phyloP scores from a whole-genome alignment of 345 rosid species.

The Mercurialis annua region DNA sequence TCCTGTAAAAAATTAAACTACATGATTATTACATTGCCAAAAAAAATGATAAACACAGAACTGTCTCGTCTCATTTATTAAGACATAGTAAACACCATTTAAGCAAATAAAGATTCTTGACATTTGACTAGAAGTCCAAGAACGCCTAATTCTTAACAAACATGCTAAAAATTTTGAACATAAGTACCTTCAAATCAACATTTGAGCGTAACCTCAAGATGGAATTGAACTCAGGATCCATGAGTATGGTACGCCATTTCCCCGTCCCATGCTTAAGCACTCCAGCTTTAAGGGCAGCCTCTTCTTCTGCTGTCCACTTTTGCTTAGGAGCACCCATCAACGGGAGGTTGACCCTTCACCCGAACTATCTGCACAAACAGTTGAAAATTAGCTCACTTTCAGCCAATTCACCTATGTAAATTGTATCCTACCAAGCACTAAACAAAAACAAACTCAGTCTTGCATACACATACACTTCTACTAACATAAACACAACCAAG shows the following conservation, averaged over 20 bases:
- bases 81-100: not conserved
- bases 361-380: constrained; percentile 2
- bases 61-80: no score
- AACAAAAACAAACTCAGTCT: not conserved
- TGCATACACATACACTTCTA: not conserved
- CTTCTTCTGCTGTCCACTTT: constrained; percentile 39
- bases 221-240: constrained; percentile 31
- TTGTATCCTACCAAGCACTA: not conserved
- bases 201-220: constrained; percentile 26
- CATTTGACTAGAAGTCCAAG: not conserved
- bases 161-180: not conserved
- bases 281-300: constrained; percentile 39
- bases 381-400: not conserved
- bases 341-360: constrained; percentile 1
- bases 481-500: not conserved
- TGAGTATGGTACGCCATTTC: constrained; percentile 36
- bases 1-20: constrained; percentile 17
- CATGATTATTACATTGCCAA: not conserved
- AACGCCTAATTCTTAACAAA: not conserved
- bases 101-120: not conserved
- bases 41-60: no score
- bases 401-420: not conserved
- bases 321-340: constrained; percentile 40
- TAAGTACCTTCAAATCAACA: constrained; percentile 34
- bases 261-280: constrained; percentile 35